phyloP scores from a whole-genome alignment of 2,329 filamentous ascomycete species.

The Chrysoporthe austroafricana region DNA sequence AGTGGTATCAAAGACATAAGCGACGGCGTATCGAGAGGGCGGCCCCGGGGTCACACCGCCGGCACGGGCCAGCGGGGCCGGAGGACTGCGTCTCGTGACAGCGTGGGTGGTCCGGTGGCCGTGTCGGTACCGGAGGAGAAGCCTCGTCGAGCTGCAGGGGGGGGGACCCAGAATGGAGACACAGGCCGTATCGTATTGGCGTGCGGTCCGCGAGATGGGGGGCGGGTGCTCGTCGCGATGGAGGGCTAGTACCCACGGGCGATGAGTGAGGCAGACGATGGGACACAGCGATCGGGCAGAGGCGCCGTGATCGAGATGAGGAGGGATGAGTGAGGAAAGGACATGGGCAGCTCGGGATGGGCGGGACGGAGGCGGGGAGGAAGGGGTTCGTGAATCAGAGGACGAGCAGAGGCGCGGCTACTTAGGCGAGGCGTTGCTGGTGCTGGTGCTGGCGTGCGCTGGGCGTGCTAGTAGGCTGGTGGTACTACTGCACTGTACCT shows the following conservation, averaged over 20 bases:
- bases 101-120: neutral
- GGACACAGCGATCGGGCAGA: constrained; percentile 16
- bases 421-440: no score
- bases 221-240: no score
- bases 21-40: neutral
- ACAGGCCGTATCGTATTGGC: neutral
- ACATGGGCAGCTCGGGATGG: neutral
- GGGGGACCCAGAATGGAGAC: neutral
- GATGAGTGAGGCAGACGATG: neutral
- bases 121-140: neutral
- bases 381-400: neutral
- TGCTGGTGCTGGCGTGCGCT: no score
- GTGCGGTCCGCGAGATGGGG: neutral
- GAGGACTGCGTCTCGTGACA: neutral
- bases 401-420: neutral
- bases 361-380: neutral
- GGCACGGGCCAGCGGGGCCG: constrained; percentile 10
- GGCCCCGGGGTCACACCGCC: constrained; percentile 21
- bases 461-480: no score
- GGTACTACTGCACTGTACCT: neutral
- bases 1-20: constrained; percentile 24
- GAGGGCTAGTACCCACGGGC: constrained; percentile 4
- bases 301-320: constrained; percentile 13
- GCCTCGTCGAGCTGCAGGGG: neutral
- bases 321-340: neutral